Base-by-base conservation (phyloP, 169 alveolate genomes). In the Babesia gibsoni region DNA sequence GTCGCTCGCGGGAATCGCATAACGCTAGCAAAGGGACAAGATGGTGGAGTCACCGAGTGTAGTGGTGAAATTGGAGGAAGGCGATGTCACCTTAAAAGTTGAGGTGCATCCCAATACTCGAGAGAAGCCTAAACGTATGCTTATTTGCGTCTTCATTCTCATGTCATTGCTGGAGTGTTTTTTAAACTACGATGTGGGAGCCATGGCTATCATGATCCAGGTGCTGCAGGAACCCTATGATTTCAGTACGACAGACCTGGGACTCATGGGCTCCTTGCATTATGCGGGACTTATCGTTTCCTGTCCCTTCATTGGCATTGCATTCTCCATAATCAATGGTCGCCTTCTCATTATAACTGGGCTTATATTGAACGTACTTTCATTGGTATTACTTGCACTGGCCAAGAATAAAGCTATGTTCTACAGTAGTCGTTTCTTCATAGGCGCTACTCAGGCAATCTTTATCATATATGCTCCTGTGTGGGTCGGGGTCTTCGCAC, bases 401-500 rank as follows among this genome's bases (percentile, higher is more conserved):
- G 82, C 94, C 9, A 50, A 67, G 52, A 73, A 82, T 56, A 73
- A 85, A 45, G 61, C 57, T 7, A 50, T 88, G 65, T 87, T 94
- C 73, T 94, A 89, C 70, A 20, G 83, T 23, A 73, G 88, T 64
- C 84, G 98, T 54, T 92, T 96, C 67, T 66, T 89, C 41, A 80
- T 91, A 53, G 99, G 99, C 18, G 83, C 91, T 23, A 84, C 96
- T 0, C 95, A 95, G 83, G 95, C 98, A 0, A 89, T 94, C 50
- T 90, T 93, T 45, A 94, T 94, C 12, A 95, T 94, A 7, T 95
- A 95, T 59, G 84, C 89, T 8, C 99, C 99, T 0, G 98, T 95
- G 3, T 96, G 99, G 98, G 94, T 94, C 22, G 96, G 95, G 75
- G 94, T 87, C 49, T 95, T 92, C 56, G 91, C 98, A 7, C 98